Evolutionary conservation across 441 rosid genomes (phyloP).

Genomic region (Jatropha podagrica): DNA sequence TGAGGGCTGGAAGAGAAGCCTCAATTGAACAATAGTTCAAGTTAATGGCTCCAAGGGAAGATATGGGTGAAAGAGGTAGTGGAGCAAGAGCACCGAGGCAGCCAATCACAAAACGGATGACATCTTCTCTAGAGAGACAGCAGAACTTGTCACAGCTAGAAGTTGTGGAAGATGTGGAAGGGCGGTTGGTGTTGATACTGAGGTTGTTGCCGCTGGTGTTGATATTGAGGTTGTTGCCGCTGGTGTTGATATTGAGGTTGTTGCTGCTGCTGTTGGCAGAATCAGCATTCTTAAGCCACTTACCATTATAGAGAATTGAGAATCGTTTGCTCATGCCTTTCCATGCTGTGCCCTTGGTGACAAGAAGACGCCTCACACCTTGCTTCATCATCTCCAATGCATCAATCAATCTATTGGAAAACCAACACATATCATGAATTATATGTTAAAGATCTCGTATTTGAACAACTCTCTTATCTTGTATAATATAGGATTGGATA

Average conservation of each 20-base stretch:
- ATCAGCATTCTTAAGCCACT: slow-evolving; percentile 85
- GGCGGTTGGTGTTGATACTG: slow-evolving; percentile 35
- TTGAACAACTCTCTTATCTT: neutral
- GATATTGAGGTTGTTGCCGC: slow-evolving; percentile 31
- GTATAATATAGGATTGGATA: neutral
- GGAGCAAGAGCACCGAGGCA: slow-evolving; percentile 98
- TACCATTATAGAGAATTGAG: slow-evolving; percentile 79
- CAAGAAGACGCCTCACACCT: slow-evolving; percentile 85
- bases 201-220: slow-evolving; percentile 43
- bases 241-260: slow-evolving; percentile 30
- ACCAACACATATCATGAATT: neutral
- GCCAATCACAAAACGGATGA: slow-evolving; percentile 85
- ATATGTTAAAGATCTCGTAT: neutral
- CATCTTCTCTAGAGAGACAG: slow-evolving; percentile 94
- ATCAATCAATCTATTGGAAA: slow-evolving; percentile 69
- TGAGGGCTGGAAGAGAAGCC: slow-evolving; percentile 69
- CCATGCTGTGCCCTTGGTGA: slow-evolving; percentile 68
- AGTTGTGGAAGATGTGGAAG: slow-evolving; percentile 58
- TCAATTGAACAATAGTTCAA: slow-evolving; percentile 53
- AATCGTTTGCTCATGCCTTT: slow-evolving; percentile 97
- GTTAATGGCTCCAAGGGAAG: slow-evolving; percentile 68
- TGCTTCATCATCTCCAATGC: slow-evolving; percentile 99
- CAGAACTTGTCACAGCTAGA: slow-evolving; percentile 63
- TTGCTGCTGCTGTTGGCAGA: slow-evolving; percentile 39
- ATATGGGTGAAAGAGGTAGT: slow-evolving; percentile 76